Percentiles rank a stretch among this genome's conserved stretches.
phyloP scores from a whole-genome alignment of 192 early-diverging fungal species.

The Backusella luteola region DNA sequence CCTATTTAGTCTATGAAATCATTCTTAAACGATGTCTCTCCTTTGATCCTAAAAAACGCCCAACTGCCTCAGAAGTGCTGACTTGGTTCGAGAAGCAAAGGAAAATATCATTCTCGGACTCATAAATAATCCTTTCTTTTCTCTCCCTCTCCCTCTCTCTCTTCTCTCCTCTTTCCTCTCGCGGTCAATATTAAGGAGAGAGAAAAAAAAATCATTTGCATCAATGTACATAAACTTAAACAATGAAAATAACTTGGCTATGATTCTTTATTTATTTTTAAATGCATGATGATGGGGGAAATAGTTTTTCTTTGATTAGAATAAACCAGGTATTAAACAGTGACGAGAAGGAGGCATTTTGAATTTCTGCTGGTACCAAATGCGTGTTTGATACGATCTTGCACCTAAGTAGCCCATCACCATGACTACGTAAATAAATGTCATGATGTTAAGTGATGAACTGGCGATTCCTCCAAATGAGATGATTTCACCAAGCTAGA shows the following conservation, averaged over 20 bases:
- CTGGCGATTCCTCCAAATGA: slow-evolving; percentile 13
- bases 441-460: slow-evolving; percentile 8
- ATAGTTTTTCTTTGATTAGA: neutral
- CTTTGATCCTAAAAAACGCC: neutral
- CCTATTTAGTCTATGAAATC: neutral
- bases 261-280: neutral
- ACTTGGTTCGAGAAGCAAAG: neutral
- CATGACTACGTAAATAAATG: neutral
- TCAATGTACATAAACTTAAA: neutral
- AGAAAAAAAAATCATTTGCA: neutral
- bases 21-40: neutral
- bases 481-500: slow-evolving; percentile 29
- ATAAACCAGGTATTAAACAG: slow-evolving; percentile 19
- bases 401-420: slow-evolving; percentile 7
- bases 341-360: neutral
- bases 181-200: neutral
- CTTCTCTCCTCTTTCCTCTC: neutral
- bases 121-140: neutral
- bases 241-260: neutral
- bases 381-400: slow-evolving; percentile 20
- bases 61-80: neutral
- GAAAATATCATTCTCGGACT: neutral
- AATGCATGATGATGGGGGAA: neutral
- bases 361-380: slow-evolving; percentile 23
- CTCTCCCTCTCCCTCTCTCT: neutral